Base-by-base conservation (phyloP, 2,329 filamentous ascomycete genomes). In the Incumbomyces lentus region DNA sequence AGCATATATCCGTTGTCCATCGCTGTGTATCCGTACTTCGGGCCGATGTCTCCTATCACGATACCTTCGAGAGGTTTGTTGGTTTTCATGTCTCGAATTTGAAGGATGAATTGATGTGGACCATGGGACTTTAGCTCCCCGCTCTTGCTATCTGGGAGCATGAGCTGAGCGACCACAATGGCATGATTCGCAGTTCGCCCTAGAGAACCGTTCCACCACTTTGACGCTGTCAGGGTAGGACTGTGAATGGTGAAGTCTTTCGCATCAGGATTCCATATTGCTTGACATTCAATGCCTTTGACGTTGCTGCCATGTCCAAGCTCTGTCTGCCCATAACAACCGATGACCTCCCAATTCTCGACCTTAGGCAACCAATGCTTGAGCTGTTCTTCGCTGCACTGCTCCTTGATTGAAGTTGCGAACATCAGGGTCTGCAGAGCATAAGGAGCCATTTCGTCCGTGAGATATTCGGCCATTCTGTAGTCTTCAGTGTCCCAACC, bases 1-100 rank as follows among this genome's bases (percentile, higher is more conserved):
- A 75, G 63, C 68, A 74, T 71, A 56, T 75, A 75, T 0, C 68
- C 71, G 47, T 74, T 74, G 49, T 75, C 70, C 71, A 73, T 72
- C 2, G 64, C 65, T 17, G 69, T 65, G 51, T 75, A 75, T 7
- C 71, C 72, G 54, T 75, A 74, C 48, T 75, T 75, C n/a, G 71
- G 70, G 2, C 72, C 72, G 52, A 75, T 74, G 49, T 75, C 72
- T n/a, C 71, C 71, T 13, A 75, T 68, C 2, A 69, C 65, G 44
- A 75, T 70, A 1, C 70, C 70, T 4, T 64, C 52, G 4, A 74
- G 54, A 11, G 71, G 68, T 50, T 67, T 60, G 49, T 74, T 68
- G 1, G 69, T 72, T 47, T 68, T 64, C 57, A 65, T 60, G 52
- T 74, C 67, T 43, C 73, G 63, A 43, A 75, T 72, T 55, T 72